Conservation (phyloP, 352 stramenopile species). For the Phytophthora pluvialis region DNA sequence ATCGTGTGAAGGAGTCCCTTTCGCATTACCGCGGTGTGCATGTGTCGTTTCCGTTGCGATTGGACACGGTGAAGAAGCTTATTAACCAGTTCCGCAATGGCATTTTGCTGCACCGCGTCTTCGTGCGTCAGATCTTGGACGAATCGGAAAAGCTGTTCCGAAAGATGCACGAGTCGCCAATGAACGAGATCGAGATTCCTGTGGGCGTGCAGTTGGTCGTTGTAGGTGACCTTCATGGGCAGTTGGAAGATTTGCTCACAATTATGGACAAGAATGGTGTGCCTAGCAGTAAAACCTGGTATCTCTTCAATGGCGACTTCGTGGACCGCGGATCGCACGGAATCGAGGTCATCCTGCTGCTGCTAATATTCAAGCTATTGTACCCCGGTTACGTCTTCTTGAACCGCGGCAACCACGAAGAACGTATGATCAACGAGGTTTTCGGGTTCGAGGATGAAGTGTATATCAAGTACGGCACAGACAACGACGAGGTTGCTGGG, state of each 20-base stretch:
- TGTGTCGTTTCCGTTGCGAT: constrained; percentile 69
- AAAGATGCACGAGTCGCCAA: constrained; percentile 52
- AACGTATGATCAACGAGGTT: constrained; percentile 92
- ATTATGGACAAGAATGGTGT: constrained; percentile 94
- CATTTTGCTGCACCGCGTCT: constrained; percentile 80
- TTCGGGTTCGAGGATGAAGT: constrained; percentile 90
- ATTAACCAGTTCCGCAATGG: constrained; percentile 88
- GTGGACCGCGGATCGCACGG: constrained; percentile 94
- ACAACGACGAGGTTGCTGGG: constrained; percentile 77
- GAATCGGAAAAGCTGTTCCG: constrained; percentile 66
- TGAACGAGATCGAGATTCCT: constrained; percentile 82
- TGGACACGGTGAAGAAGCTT: constrained; percentile 82
- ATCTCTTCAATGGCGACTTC: constrained; percentile 97
- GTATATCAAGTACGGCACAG: constrained; percentile 79
- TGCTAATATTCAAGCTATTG: constrained; percentile 91
- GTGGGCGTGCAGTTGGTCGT: constrained; percentile 90
- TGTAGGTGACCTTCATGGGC: constrained; percentile 93
- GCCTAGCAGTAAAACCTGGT: constrained; percentile 89
- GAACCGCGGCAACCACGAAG: constrained; percentile 97
- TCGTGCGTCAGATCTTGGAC: constrained; percentile 78
- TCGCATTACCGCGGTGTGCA: constrained; percentile 78
- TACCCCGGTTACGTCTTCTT: constrained; percentile 91
- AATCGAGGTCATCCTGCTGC: constrained; percentile 92
- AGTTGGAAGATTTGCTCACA: constrained; percentile 93
- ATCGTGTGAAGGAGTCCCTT: constrained; percentile 66